Percentiles rank a stretch among this genome's conserved stretches.
Conservation (phyloP, 2,329 filamentous ascomycete genomes). For the Fusarium aywerte region DNA sequence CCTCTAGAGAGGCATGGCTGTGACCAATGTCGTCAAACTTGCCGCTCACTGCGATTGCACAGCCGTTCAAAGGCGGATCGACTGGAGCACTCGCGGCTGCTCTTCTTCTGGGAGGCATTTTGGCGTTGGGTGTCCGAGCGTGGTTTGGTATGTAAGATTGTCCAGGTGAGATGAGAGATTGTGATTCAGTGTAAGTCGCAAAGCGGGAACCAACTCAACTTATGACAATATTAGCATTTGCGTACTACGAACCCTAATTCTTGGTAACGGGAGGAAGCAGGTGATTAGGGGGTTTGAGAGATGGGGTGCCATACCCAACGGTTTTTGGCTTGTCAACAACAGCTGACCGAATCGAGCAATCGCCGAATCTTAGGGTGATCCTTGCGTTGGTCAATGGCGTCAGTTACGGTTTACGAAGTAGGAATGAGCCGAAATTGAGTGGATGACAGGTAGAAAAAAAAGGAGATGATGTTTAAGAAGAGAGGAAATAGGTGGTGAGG, state of each 20-base stretch:
- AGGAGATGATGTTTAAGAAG: background rate
- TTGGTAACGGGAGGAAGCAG: slow-evolving; percentile 1
- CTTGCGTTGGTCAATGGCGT: slow-evolving; percentile 24
- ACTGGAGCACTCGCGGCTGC: slow-evolving; percentile 39
- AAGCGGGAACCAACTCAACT: slow-evolving; percentile 8
- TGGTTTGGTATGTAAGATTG: background rate
- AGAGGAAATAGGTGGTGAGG: background rate
- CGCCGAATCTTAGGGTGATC: slow-evolving; percentile 37
- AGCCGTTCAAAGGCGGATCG: slow-evolving; percentile 57
- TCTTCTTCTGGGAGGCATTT: slow-evolving; percentile 42
- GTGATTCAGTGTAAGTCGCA: background rate
- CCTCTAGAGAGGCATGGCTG: slow-evolving; percentile 59
- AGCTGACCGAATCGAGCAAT: slow-evolving; percentile 42
- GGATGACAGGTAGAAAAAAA: background rate
- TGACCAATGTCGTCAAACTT: slow-evolving; percentile 67
- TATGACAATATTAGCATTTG: slow-evolving; percentile 29
- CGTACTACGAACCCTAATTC: background rate
- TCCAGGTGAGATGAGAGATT: background rate
- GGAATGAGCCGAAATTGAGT: slow-evolving; percentile 8
- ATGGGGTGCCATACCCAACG: slow-evolving; percentile 33
- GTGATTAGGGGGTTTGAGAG: slow-evolving; percentile 37
- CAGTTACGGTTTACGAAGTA: background rate
- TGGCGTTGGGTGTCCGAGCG: background rate
- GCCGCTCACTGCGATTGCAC: slow-evolving; percentile 68
- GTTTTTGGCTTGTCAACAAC: slow-evolving; percentile 29